Percentiles rank a stretch among this genome's conserved stretches.
Evolutionary conservation across 495 filamentous ascomycete genomes (phyloP).

Genomic region (Neurospora sp.): DNA sequence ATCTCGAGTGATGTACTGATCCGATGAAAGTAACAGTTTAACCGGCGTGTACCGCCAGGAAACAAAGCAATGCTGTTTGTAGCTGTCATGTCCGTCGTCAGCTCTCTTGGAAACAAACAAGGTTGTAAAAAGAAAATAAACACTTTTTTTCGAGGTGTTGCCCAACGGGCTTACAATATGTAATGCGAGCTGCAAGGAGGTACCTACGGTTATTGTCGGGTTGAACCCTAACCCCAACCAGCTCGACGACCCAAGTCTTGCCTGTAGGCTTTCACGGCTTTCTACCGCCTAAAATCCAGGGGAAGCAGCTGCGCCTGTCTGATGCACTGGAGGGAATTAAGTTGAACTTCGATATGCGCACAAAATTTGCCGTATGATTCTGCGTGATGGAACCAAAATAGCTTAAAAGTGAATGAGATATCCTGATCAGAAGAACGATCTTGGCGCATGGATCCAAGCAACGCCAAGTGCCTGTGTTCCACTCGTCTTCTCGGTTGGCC

Average conservation of each 20-base stretch:
- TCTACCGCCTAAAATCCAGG: not conserved
- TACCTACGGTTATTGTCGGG: not conserved
- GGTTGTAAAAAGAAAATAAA: not conserved
- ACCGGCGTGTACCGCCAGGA: not conserved
- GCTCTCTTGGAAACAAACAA: not conserved
- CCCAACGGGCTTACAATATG: not conserved
- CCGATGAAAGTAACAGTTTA: not conserved
- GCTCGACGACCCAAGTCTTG: not conserved
- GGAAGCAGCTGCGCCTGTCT: too few species aligned
- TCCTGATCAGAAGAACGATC: too few species aligned
- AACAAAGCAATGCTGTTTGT: not conserved
- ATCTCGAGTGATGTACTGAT: slow-evolving; percentile 1
- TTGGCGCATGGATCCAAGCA: not conserved
- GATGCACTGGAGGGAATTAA: too few species aligned
- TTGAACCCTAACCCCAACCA: slow-evolving; percentile 10
- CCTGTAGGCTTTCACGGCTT: not conserved
- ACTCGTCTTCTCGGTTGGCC: not conserved
- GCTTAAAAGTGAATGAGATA: too few species aligned
- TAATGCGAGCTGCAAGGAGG: too few species aligned
- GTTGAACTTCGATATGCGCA: too few species aligned
- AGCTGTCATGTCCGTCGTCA: not conserved
- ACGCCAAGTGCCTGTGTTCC: not conserved
- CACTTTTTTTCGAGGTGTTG: not conserved
- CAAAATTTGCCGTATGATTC: too few species aligned
- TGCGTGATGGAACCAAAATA: too few species aligned